Conservation (phyloP, 192 early-diverging fungal genomes). For the Umbelopsis vinacea region DNA sequence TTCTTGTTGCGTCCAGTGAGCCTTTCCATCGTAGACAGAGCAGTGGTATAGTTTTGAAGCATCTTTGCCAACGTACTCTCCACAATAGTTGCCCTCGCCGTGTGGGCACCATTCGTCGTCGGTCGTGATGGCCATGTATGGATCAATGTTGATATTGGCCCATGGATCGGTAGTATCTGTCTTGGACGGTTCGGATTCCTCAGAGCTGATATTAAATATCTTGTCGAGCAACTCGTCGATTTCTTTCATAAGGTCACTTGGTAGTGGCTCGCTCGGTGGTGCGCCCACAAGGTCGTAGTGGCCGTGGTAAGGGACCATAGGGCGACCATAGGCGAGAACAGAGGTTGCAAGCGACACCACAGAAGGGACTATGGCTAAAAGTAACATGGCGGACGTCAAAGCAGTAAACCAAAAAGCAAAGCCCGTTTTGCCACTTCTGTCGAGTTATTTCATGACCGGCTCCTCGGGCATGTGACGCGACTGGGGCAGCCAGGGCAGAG, state of each 20-base stretch:
- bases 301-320: background rate
- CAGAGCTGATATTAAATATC: background rate
- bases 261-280: background rate
- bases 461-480: no score
- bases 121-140: slow-evolving; percentile 10
- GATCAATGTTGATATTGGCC: slow-evolving; percentile 1
- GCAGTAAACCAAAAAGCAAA: no score
- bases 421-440: no score
- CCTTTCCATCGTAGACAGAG: slow-evolving; percentile 16
- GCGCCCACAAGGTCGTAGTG: background rate
- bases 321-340: background rate
- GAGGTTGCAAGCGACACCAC: background rate
- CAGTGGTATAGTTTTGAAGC: slow-evolving; percentile 4
- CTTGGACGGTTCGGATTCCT: background rate
- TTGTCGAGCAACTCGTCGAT: background rate
- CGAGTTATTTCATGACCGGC: no score
- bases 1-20: slow-evolving; percentile 13
- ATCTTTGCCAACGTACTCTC: slow-evolving; percentile 19
- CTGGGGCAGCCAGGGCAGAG: no score
- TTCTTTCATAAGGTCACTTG: background rate
- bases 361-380: background rate
- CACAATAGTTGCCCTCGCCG: slow-evolving; percentile 25
- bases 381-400: background rate
- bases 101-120: slow-evolving; percentile 26
- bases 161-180: background rate